These are phyloP conservation scores for Clarireedia hainanense DNA, from an alignment of 2,329 filamentous ascomycete species.

Conservation along the genomic window DNA sequence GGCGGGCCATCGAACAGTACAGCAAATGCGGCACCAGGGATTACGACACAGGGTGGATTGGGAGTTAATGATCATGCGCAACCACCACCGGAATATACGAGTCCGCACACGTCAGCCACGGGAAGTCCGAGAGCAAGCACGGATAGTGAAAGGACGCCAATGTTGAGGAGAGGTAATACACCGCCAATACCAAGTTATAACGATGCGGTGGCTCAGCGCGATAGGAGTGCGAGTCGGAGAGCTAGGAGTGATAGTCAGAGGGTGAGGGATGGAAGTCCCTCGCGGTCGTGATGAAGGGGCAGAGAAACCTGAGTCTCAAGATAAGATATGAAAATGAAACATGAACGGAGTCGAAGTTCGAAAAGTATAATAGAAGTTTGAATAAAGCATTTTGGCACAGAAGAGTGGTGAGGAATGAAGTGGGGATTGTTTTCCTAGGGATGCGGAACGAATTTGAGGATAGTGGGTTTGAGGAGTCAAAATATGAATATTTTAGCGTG, in stretches of 20 bases:
- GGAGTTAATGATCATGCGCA: slow-evolving; percentile 42
- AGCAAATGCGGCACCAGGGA: slow-evolving; percentile 19
- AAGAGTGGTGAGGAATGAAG: background rate
- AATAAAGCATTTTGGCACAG: background rate
- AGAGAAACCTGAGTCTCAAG: background rate
- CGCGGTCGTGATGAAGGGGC: slow-evolving; percentile 10
- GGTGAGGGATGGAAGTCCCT: slow-evolving; percentile 5
- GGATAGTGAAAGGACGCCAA: slow-evolving; percentile 46
- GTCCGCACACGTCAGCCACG: slow-evolving; percentile 47
- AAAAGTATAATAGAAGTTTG: background rate
- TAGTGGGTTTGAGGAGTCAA: background rate
- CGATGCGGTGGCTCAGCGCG: slow-evolving; percentile 27
- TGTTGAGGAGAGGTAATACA: slow-evolving; percentile 34
- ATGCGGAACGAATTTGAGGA: background rate
- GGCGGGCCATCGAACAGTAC: slow-evolving; percentile 38
- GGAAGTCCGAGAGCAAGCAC: slow-evolving; percentile 40
- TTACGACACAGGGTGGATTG: slow-evolving; percentile 15
- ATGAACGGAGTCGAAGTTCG: background rate
- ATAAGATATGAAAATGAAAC: background rate
- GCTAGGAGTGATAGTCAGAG: slow-evolving; percentile 13
- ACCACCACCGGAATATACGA: slow-evolving; percentile 65
- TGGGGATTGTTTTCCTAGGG: no score
- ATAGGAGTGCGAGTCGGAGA: slow-evolving; percentile 18
- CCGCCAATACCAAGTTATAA: slow-evolving; percentile 31
- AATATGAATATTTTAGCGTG: background rate